Base-by-base conservation (phyloP, 2,329 filamentous ascomycete species). In the Beauveria sp. region DNA sequence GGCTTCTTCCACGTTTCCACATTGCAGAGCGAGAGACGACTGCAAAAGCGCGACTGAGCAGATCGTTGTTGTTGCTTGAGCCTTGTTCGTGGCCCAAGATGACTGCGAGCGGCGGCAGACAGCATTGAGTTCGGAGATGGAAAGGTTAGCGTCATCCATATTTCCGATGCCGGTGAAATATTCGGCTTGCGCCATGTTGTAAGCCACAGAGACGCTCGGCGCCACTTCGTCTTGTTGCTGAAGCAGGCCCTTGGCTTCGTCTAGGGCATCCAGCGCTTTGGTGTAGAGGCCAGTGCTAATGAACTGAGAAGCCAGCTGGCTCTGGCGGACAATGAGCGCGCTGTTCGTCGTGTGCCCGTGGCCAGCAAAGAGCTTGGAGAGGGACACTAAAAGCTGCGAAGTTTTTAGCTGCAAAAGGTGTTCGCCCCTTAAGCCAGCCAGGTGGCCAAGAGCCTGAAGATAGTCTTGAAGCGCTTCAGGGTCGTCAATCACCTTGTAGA, bases 121-220 rank as follows among this genome's bases (percentile, higher is more conserved):
- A 12, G 74, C 66, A 50, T 77, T 77, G 41, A 78, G n/a, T 30
- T 54, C 20, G 3, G 50, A 62, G 3, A 58, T 41, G 43, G 46
- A 61, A 22, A 74, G 73, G 68, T 69, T 78, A 70, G 84, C 88
- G 72, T 88, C 85, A 10, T 86, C 80, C 18, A 83, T 75, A 55
- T 86, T 84, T 10, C 88, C 88, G 14, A 87, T 81, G 1, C 83
- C 82, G 20, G 92, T 76, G 30, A 87, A 79, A 70, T 92, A 91
- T 70, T 96, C 90, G 0, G 89, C 86, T 63, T 87, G 85, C 0
- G 86, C 84, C 7, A 96, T 75, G 65, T 92, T 83, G 18, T 73
- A 73, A 10, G 78, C 78, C 22, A 78, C 65, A 6, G 77, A 71
- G 20, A 79, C 75, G 14, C 70, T 70, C 2, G 76, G 73, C 3